A percentile compares a stretch with the other conserved stretches of the same genome.
These are phyloP conservation scores for Saturnispora dispora DNA, from an alignment of 805 yeast genomes.

Conservation along the genomic window DNA sequence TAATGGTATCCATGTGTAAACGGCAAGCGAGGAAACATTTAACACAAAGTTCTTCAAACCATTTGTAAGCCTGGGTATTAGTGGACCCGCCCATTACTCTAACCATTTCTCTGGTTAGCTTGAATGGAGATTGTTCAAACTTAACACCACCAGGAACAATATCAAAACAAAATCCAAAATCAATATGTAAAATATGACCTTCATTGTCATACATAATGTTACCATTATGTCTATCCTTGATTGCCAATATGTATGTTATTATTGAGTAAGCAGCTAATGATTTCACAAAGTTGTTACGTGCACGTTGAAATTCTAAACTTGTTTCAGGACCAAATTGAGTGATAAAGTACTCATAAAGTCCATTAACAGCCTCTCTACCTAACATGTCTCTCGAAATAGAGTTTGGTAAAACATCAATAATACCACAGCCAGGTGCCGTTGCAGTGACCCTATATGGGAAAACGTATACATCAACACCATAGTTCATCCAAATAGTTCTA, in stretches of 20 bases:
- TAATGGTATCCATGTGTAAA: slow-evolving; percentile 77
- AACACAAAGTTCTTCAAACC: slow-evolving; percentile 94
- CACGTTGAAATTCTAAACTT: slow-evolving; percentile 80
- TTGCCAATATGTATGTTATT: slow-evolving; percentile 81
- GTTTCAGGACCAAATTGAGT: slow-evolving; percentile 94
- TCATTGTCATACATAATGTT: slow-evolving; percentile 92
- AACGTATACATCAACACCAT: slow-evolving; percentile 84
- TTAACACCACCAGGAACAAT: slow-evolving; percentile 98
- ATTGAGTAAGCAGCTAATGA: slow-evolving; percentile 92
- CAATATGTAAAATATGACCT: slow-evolving; percentile 93
- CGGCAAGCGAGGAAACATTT: slow-evolving; percentile 86
- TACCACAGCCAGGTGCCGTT: slow-evolving; percentile 99
- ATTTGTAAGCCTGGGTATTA: slow-evolving; percentile 74
- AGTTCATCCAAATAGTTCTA: slow-evolving; percentile 79
- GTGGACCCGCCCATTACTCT: slow-evolving; percentile 89
- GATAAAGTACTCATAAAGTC: slow-evolving; percentile 83
- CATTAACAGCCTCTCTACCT: slow-evolving; percentile 98
- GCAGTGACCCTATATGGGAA: slow-evolving; percentile 96
- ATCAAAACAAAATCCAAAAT: slow-evolving; percentile 97
- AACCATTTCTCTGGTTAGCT: slow-evolving; percentile 93
- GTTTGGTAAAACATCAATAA: slow-evolving; percentile 93
- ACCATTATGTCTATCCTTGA: slow-evolving; percentile 97
- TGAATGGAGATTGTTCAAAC: slow-evolving; percentile 97
- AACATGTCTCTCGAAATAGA: slow-evolving; percentile 95
- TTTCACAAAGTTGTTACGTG: slow-evolving; percentile 86